These are phyloP conservation scores for Beauveria sp. DNA, from an alignment of 2,329 filamentous ascomycete genomes.

Conservation along the genomic window DNA sequence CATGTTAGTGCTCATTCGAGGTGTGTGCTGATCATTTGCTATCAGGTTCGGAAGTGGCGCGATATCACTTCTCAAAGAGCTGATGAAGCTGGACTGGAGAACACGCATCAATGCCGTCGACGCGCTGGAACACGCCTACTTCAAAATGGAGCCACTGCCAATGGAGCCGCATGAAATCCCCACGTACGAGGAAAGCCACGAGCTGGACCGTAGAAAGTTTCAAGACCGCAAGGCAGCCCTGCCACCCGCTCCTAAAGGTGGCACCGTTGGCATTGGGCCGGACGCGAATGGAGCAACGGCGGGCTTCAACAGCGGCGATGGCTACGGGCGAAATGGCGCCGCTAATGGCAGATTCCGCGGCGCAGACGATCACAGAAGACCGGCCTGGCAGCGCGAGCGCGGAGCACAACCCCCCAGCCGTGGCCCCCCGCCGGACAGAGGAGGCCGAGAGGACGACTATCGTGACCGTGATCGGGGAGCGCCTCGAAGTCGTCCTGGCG, in stretches of 20 bases:
- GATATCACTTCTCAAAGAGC: conserved; percentile 70
- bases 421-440: conserved; percentile 26
- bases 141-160: conserved; percentile 70
- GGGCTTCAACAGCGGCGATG: conserved; percentile 44
- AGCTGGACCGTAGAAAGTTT: conserved; percentile 88
- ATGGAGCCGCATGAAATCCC: conserved; percentile 82
- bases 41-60: conserved; percentile 58
- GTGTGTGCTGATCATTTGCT: conserved; percentile 15
- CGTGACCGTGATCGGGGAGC: conserved; percentile 31
- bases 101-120: conserved; percentile 88
- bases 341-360: conserved; percentile 31
- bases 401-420: conserved; percentile 34
- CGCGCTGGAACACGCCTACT: conserved; percentile 87
- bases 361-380: conserved; percentile 38
- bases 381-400: conserved; percentile 49
- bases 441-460: conserved; percentile 32
- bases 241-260: conserved; percentile 86
- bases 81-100: conserved; percentile 84
- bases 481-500: conserved; percentile 26
- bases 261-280: conserved; percentile 73
- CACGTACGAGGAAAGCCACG: conserved; percentile 87
- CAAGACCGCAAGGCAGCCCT: conserved; percentile 76
- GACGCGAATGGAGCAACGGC: conserved; percentile 39
- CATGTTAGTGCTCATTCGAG: neutral
- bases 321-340: conserved; percentile 37